Conservation (phyloP, 208 protist species). For the Trypanosoma theileri region DNA sequence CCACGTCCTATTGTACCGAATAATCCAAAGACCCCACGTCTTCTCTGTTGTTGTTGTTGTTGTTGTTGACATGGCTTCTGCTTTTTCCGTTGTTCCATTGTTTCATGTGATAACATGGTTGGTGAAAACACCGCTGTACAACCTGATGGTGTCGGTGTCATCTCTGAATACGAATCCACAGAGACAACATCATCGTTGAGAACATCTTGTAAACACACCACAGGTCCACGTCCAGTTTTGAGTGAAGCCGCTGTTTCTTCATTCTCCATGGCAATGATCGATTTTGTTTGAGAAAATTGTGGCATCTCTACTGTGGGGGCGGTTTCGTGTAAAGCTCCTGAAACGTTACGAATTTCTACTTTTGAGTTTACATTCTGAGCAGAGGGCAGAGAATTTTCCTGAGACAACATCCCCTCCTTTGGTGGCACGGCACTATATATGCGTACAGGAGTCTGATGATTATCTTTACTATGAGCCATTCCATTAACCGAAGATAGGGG, state of each 20-base stretch:
- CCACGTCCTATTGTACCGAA: constrained; percentile 66
- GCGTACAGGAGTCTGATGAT: too few relatives aligned
- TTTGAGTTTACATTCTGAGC: too few relatives aligned
- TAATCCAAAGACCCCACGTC: constrained; percentile 52
- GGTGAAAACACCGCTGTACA: too few relatives aligned
- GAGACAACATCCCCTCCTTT: too few relatives aligned
- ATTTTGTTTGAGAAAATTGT: neutral
- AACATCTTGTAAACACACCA: constrained; percentile 3
- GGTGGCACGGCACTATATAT: too few relatives aligned
- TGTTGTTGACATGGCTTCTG: too few relatives aligned
- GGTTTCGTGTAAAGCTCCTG: neutral
- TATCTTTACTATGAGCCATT: too few relatives aligned
- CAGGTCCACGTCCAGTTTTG: neutral
- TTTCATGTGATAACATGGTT: too few relatives aligned
- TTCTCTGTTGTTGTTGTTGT: neutral
- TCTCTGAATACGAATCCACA: neutral
- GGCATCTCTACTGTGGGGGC: neutral
- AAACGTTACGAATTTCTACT: neutral
- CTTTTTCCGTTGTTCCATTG: too few relatives aligned
- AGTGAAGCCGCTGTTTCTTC: neutral
- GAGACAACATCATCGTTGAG: neutral
- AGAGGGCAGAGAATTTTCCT: too few relatives aligned
- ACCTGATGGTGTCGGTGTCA: neutral
- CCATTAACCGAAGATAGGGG: too few relatives aligned
- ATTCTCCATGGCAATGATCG: too few relatives aligned